phyloP scores from a whole-genome alignment of 768 basidiomycete species.

The Rossbeevera mucosa region DNA sequence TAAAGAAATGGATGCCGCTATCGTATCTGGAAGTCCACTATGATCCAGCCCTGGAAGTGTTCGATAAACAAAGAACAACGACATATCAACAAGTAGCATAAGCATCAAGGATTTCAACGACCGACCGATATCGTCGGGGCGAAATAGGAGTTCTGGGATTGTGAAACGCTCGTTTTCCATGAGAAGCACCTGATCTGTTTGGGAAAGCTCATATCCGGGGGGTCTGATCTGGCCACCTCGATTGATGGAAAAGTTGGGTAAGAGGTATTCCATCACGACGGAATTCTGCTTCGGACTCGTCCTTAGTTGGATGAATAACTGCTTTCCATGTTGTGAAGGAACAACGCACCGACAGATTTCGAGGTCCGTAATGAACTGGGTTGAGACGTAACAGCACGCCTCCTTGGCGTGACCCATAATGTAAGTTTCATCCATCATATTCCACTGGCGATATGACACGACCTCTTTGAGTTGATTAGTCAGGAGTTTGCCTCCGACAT shows the following conservation, averaged over 20 bases:
- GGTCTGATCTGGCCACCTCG: constrained; percentile 53
- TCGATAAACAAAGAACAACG: constrained; percentile 1
- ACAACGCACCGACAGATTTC: constrained; percentile 70
- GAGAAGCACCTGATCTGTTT: constrained; percentile 65
- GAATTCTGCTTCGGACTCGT: constrained; percentile 51
- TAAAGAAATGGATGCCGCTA: constrained; percentile 69
- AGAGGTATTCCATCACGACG: constrained; percentile 83
- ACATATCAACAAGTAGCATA: constrained; percentile 6
- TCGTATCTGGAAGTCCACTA: constrained; percentile 68
- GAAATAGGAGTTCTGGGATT: constrained; percentile 90
- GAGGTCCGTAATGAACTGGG: constrained; percentile 65
- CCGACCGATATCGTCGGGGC: constrained; percentile 84
- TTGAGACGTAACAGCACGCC: constrained; percentile 80
- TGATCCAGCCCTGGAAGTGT: constrained; percentile 64
- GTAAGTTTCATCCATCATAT: constrained; percentile 96
- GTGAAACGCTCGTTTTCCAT: constrained; percentile 92
- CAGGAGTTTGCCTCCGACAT: constrained; percentile 91
- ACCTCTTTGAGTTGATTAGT: constrained; percentile 95
- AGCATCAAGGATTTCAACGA: constrained; percentile 13
- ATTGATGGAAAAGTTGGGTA: constrained; percentile 80
- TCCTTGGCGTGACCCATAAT: constrained; percentile 94
- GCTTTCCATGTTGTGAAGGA: constrained; percentile 13
- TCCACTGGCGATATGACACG: constrained; percentile 93
- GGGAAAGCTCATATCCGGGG: constrained; percentile 48
- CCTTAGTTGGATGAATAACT: constrained; percentile 35